Evolutionary conservation across 306 rosid genomes (phyloP), one percentile per base, ranked within the genome.

Genomic region (Rosa multiflora): DNA sequence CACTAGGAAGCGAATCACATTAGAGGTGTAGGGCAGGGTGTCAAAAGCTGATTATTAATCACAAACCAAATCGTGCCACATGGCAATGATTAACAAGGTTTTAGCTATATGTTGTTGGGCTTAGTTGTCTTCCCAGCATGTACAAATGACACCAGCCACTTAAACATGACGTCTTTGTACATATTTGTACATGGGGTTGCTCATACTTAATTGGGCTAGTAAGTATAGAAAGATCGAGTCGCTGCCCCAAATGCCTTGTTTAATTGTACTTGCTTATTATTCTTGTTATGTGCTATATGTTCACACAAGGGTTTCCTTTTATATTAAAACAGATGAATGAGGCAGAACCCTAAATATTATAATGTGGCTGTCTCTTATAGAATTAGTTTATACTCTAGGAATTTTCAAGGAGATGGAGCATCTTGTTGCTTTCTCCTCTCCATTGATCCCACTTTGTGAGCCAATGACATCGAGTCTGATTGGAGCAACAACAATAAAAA

Each of bases 21-120:
- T 64, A 3, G 18, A 14, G 10, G 29, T 20, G 29, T 20, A 56
- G 63, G 63, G 12, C 10, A 56, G 63, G 29, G 63, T 56, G 63
- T 51, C 55, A 14, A n/a, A 48, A 52, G 21, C 21, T 53, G 11
- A 11, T 29, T 62, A 18, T 1, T 70, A 9, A 35, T 63, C 62
- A 76, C 37, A 32, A 76, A 46, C 72, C 61, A 76, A 76, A 75
- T 64, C 56, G 2, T 10, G 71, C 79, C 56, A 46, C n/a, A 53
- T 29, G 71, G 20, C 72, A 62, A 17, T 21, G 17, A 39, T 12
- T 37, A 37, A 39, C 48, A 17, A 39, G 23, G 39, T 13, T 44
- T 76, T 51, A 66, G 42, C 73, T 1, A 48, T 66, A 49, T 66
- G 40, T 66, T 76, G 80, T 48, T 76, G 49, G 20, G 72, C 48